Base-by-base conservation (phyloP, 805 yeast genomes). In the Nakazawaea ambrosiae region DNA sequence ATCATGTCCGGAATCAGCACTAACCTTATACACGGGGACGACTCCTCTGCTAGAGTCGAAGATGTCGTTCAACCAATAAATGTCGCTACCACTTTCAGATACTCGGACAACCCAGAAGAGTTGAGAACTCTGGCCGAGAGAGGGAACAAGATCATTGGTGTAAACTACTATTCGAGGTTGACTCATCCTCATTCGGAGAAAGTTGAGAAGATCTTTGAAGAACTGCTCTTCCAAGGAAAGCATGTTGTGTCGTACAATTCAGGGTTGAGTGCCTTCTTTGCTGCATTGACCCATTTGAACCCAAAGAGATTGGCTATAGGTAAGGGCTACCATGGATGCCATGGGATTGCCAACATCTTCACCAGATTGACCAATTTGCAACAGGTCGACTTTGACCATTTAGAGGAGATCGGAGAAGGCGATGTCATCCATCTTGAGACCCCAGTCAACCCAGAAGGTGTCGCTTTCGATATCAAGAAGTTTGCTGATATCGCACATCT, bases 391-490 rank as follows among this genome's bases (percentile, higher is more conserved):
- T 58, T 75, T n/a, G 62, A 54, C 15, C 70, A 75, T 33, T 65
- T 85, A 39, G 72, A 65, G 20, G 54, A 61, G 33, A 45, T 63
- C 19, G 60, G 64, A 37, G 60, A 62, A 50, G 96, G 78, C 30
- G 97, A 90, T 54, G 55, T 89, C 22, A 69, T 90, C 20, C 96
- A 87, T 54, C 51, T 87, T 34, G 96, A 87, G 58, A 76, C 95
- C 0, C 97, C 97, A 0, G 80, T 86, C 24, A 89, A 89, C 58
- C 97, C 97, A 14, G 75, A 67, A 36, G 94, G 95, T 1, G 61
- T 66, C 2, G 71, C 79, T 11, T 68, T 66, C 46, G 86, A 84
- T 54, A 72, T 89, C 40, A 57, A 61, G 28, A 57, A 70, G 34
- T 81, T 72, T 50, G 89, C 86, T 3, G 65, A 73, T 2, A 69